A percentile compares a stretch with the other conserved stretches of the same genome.
Conservation (phyloP, 2,329 filamentous ascomycete genomes). For the Penicillium sp. region DNA sequence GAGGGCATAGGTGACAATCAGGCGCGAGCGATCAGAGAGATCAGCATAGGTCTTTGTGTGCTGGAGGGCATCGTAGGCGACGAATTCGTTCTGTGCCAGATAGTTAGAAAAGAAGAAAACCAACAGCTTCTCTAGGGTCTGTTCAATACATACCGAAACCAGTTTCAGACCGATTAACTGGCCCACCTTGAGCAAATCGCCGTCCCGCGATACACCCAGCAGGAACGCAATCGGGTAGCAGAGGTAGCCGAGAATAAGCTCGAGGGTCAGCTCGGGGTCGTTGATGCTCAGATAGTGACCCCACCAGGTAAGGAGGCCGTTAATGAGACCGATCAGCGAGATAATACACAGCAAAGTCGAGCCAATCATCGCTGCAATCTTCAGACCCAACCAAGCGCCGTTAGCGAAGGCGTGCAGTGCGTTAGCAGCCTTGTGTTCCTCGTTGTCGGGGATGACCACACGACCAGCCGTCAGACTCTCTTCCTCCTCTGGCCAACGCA, state of each 20-base stretch:
- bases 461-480: conserved; percentile 80
- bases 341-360: conserved; percentile 82
- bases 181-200: conserved; percentile 68
- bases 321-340: conserved; percentile 70
- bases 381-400: conserved; percentile 81
- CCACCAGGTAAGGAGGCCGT: conserved; percentile 82
- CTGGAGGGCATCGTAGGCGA: conserved; percentile 65
- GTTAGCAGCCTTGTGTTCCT: conserved; percentile 71
- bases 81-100: conserved; percentile 69
- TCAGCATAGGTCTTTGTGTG: conserved; percentile 53
- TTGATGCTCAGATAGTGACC: conserved; percentile 75
- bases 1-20: conserved; percentile 84
- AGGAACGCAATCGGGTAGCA: conserved; percentile 79
- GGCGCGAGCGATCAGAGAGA: conserved; percentile 68
- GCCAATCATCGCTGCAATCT: conserved; percentile 81
- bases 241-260: conserved; percentile 75
- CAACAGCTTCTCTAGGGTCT: not conserved
- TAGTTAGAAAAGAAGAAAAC: not conserved
- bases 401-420: conserved; percentile 82
- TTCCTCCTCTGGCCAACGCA: conserved; percentile 86
- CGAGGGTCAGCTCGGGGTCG: conserved; percentile 68
- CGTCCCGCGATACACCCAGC: conserved; percentile 70
- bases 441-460: conserved; percentile 77
- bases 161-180: conserved; percentile 83
- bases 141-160: conserved; percentile 59